A percentile compares a stretch with the other conserved stretches of the same genome.
phyloP scores from a whole-genome alignment of 2,329 filamentous ascomycete genomes.

The Zymoseptoria crescenta region DNA sequence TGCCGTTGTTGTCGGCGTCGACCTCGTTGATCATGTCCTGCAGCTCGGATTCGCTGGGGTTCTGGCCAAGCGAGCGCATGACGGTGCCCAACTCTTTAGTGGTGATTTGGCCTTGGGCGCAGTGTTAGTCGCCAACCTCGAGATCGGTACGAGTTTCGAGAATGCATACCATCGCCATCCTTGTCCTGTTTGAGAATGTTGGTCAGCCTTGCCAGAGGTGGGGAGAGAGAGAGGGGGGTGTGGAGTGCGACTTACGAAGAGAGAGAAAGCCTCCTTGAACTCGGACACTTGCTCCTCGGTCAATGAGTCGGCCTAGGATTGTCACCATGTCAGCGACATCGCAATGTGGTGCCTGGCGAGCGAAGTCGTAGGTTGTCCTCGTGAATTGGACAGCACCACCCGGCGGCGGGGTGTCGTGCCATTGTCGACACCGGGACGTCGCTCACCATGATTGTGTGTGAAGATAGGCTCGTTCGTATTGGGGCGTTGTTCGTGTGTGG shows the following conservation, averaged over 20 bases:
- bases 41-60: constrained; percentile 54
- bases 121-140: constrained; percentile 2
- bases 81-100: constrained; percentile 56
- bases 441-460: neutral
- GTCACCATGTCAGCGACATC: constrained; percentile 11
- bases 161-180: constrained; percentile 47
- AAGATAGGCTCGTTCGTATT: constrained; percentile 14
- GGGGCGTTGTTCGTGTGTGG: constrained; percentile 14
- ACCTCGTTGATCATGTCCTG: constrained; percentile 62
- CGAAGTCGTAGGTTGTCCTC: neutral
- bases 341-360: constrained; percentile 1
- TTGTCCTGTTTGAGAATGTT: constrained; percentile 41
- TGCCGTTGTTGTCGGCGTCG: constrained; percentile 57
- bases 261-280: constrained; percentile 99
- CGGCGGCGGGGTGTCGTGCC: constrained; percentile 16
- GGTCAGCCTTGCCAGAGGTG: constrained; percentile 16
- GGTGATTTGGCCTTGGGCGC: constrained; percentile 50
- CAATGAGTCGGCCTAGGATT: constrained; percentile 79
- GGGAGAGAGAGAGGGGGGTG: constrained; percentile 1
- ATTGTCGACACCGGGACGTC: neutral
- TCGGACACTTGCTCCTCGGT: constrained; percentile 99
- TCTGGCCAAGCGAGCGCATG: constrained; percentile 57
- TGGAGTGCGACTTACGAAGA: constrained; percentile 70
- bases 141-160: neutral
- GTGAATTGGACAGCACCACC: constrained; percentile 2